Base-by-base conservation (phyloP, 2,329 filamentous ascomycete genomes). In the Diaporthe australafricana region DNA sequence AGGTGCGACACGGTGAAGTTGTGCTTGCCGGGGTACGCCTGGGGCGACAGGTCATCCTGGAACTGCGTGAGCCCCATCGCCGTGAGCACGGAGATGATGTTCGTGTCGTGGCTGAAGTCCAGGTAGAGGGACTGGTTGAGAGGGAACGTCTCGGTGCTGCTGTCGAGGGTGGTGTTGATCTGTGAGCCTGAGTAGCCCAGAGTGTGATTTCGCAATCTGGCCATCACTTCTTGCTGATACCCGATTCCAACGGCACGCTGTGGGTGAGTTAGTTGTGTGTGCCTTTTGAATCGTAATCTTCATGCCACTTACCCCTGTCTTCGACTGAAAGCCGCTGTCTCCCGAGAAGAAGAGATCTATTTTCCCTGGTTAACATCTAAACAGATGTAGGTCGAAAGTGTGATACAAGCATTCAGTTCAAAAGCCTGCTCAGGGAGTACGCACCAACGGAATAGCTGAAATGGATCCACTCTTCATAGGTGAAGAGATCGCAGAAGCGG, bases 41-140 rank as follows among this genome's bases (percentile, higher is more conserved):
- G 84, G 1, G 87, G 83, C 0, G 90, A 89, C 4, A 94, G 84
- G 1, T 86, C 83, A 52, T 73, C 72, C 20, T 48, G 56, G 77
- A 95, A 94, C 77, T 95, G 93, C 3, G 83, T 89, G 57, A 95
- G 84, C 1, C 92, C 92, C 73, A 95, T 93, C 0, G 93, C 93
- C 0, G 92, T 90, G 5, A 95, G 83, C 74, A 94, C 88, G 32
- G 88, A 87, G 76, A 91, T 85, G 72, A 94, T 93, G 78, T 93
- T 93, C 40, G 91, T 92, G 80, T 95, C 93, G 80, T 95, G 93
- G 20, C 89, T 91, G 79, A 95, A 95, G 83, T 95, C 93, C 63
- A 95, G 88, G 80, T 94, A 94, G 20, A 95, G 84, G 27, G 84
- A 87, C 78, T 95, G 93, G 78, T 94, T 89, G 5, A 93, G 82